Conservation (phyloP, 2,329 filamentous ascomycete genomes). For the Aspergillus pseudotamarii region DNA sequence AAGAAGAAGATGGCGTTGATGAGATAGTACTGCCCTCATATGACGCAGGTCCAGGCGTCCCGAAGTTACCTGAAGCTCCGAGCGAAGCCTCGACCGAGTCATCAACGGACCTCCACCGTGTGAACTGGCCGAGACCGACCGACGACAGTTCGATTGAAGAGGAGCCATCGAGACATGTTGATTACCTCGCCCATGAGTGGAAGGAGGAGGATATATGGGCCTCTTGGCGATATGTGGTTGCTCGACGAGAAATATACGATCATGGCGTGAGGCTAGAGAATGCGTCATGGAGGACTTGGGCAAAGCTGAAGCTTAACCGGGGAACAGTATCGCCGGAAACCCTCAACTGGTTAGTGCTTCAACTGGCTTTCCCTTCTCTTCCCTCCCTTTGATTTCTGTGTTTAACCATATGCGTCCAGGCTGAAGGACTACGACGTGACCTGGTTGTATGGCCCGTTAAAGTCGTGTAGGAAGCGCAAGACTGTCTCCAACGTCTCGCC, state of each 20-base stretch:
- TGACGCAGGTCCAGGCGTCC: slow-evolving; percentile 50
- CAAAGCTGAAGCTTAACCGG: slow-evolving; percentile 84
- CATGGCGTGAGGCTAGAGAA: slow-evolving; percentile 87
- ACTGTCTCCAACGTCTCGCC: slow-evolving; percentile 54
- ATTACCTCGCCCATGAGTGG: slow-evolving; percentile 93
- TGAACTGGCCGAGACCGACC: slow-evolving; percentile 63
- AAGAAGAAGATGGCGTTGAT: slow-evolving; percentile 39
- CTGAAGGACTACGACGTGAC: slow-evolving; percentile 96
- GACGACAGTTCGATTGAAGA: slow-evolving; percentile 77
- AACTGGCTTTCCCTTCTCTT: not conserved
- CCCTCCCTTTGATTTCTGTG: not conserved
- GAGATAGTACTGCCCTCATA: slow-evolving; percentile 49
- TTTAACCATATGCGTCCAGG: slow-evolving; percentile 57
- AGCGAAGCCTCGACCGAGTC: slow-evolving; percentile 27
- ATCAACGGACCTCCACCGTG: slow-evolving; percentile 55
- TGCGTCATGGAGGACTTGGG: slow-evolving; percentile 96
- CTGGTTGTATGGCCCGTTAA: slow-evolving; percentile 93
- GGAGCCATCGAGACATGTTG: slow-evolving; percentile 85
- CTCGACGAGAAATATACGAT: slow-evolving; percentile 74
- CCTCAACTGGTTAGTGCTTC: slow-evolving; percentile 77
- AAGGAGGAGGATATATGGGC: slow-evolving; percentile 96
- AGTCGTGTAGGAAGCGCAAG: slow-evolving; percentile 66
- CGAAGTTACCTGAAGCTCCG: slow-evolving; percentile 40
- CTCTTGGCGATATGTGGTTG: slow-evolving; percentile 91
- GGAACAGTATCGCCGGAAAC: slow-evolving; percentile 88